Evolutionary conservation across 768 basidiomycete genomes (phyloP), one percentile per base, ranked within the genome.

Genomic region (Dentipellis sp.): DNA sequence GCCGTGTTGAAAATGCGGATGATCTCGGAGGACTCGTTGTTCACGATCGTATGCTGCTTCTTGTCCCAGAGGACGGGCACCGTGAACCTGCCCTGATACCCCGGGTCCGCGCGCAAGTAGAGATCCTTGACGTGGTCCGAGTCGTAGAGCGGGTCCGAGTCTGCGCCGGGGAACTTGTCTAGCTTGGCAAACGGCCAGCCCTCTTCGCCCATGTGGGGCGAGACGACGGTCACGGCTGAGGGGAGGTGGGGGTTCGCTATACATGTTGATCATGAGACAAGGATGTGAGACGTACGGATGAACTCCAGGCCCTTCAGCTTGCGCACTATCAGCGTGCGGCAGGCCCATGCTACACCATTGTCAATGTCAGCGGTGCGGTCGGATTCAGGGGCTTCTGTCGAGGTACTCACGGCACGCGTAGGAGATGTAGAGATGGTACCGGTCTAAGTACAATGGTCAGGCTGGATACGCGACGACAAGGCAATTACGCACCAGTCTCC

Each of bases 11-110:
- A 80, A 8, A 95, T 88, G 56, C 95, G 85, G 65, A 98, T 92
- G 66, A 98, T 94, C 72, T 98, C 95, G 2, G 88, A 84, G 61
- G 84, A 87, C 67, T 99, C 95, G 68, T 97, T 98, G 75, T 93
- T 97, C 56, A 99, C 97, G 62, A 97, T 88, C 40, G 86, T 88
- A 47, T 85, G 72, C 45, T 67, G 73, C 69, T 94, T 90, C 74
- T 84, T 94, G 72, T 98, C 97, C 91, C 92, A 99, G 5, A 99
- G 75, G 36, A 92, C 71, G 5, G 94, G 94, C 9, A 93, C 90
- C 1, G 92, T 93, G 75, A 91, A 92, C 39, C 86, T 78, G 52
- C 91, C 91, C 2, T 63, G 61, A 63, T 91, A 97, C 54, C 83
- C 64, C 7, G 85, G 84, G 61, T 91, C 74, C 0, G 80, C 87